Evolutionary conservation across 1,284 basidiomycete species (phyloP), one percentile per base, ranked within the genome.

Genomic region (Tylopilus sp.): DNA sequence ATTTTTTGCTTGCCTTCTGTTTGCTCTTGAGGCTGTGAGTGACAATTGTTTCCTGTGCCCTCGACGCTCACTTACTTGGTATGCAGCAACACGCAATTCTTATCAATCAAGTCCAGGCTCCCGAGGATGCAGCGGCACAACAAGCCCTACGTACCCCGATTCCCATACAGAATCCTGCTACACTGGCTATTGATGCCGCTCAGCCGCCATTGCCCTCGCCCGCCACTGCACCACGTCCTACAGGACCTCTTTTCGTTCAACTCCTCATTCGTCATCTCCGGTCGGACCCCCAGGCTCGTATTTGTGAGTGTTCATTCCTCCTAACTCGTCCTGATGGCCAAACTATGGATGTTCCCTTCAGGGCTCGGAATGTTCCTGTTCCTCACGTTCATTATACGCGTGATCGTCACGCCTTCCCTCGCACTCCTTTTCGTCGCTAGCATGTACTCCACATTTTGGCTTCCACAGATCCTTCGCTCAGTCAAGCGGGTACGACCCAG

Each of bases 401-500:
- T 92, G 48, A 81, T 90, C 35, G 68, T 92, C 46, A 80, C 85
- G 3, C 84, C 89, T 1, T 77, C 79, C 0, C 69, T 91, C 12
- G 79, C 87, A 0, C 75, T 91, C 28, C 64, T 89, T 36, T 81
- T 90, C 58, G 75, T 93, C n/a, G 78, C 76, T 13, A 63, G 73
- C 18, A 76, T 89, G 51, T 91, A 93, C 67, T 85, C 82, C 2
- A 79, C 78, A 55, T 77, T 88, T 55, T 96, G 92, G 92, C 57
- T 86, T 2, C 86, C 89, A 6, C 92, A 95, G 69, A 92, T 95
- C 45, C 74, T 85, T 53, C 76, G 92, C 23, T 89, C 92, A 34
- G 80, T 78, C 6, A 75, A 78, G 21, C 76, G 86, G 18, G 88
- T 86, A 6, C 76, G 87, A 46, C 76, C 76, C 7, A 86, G 86